phyloP scores from a whole-genome alignment of 2,329 filamentous ascomycete genomes.

The Tolypocladium amazonense region DNA sequence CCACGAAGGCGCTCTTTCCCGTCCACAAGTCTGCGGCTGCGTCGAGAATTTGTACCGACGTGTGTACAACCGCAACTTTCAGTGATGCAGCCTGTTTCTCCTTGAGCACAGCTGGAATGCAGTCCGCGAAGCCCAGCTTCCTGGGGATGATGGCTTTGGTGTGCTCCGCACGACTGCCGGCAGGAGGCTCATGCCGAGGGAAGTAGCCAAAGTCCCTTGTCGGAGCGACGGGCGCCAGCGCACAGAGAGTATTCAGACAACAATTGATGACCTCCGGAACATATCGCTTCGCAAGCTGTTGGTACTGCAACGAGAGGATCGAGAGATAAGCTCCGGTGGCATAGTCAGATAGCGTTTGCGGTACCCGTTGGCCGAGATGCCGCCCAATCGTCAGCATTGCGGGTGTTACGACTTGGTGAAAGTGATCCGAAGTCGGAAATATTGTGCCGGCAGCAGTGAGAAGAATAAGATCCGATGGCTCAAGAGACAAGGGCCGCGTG shows the following conservation, averaged over 20 bases:
- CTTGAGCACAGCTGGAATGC: conserved; percentile 27
- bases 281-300: conserved; percentile 73
- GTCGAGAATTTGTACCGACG: conserved; percentile 55
- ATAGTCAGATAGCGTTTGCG: conserved; percentile 54
- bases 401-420: conserved; percentile 89
- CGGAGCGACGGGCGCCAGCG: conserved; percentile 48
- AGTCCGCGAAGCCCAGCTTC: conserved; percentile 51
- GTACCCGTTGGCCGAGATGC: conserved; percentile 69
- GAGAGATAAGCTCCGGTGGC: conserved; percentile 68
- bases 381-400: conserved; percentile 75
- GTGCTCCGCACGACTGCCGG: conserved; percentile 37
- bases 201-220: conserved; percentile 41
- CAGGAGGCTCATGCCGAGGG: conserved; percentile 47
- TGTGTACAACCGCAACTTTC: conserved; percentile 50
- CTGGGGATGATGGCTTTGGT: conserved; percentile 30
- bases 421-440: conserved; percentile 94
- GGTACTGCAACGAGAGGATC: conserved; percentile 72
- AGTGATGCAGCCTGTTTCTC: conserved; percentile 18
- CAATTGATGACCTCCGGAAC: conserved; percentile 84
- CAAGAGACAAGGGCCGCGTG: conserved; percentile 39
- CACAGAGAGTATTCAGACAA: conserved; percentile 60
- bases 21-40: conserved; percentile 64
- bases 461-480: conserved; percentile 65
- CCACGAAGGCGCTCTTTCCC: conserved; percentile 61
- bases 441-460: conserved; percentile 74